Evolutionary conservation across 805 yeast species (phyloP).

Genomic region (Teunomyces atbi): DNA sequence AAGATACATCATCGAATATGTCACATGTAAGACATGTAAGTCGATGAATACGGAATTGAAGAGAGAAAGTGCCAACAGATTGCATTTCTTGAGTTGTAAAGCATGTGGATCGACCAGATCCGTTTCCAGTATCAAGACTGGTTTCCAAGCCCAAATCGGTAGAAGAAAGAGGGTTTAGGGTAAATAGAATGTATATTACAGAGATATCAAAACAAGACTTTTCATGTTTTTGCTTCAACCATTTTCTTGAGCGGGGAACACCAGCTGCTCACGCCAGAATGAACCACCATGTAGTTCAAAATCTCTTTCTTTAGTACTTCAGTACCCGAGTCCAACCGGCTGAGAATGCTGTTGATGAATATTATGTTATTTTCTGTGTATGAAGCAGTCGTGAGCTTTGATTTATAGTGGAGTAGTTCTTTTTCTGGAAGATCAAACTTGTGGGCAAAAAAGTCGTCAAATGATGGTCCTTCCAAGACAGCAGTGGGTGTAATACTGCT

Average conservation of each 20-base stretch:
- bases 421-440: slow-evolving; percentile 29
- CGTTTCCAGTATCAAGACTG: slow-evolving; percentile 95
- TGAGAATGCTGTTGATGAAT: slow-evolving; percentile 15
- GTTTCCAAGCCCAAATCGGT: slow-evolving; percentile 98
- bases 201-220: slow-evolving; percentile 10
- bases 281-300: slow-evolving; percentile 55
- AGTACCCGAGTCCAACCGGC: neutral
- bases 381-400: slow-evolving; percentile 28
- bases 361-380: slow-evolving; percentile 2
- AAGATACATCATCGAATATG: slow-evolving; percentile 95
- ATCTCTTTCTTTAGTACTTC: slow-evolving; percentile 28
- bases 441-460: slow-evolving; percentile 4
- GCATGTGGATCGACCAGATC: slow-evolving; percentile 98
- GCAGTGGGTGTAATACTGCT: neutral
- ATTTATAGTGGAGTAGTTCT: slow-evolving; percentile 44
- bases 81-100: slow-evolving; percentile 96
- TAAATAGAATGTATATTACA: slow-evolving; percentile 9
- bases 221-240: slow-evolving; percentile 10
- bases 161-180: slow-evolving; percentile 66
- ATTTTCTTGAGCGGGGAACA: slow-evolving; percentile 64
- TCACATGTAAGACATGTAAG: slow-evolving; percentile 98
- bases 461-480: slow-evolving; percentile 3
- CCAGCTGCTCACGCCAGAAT: slow-evolving; percentile 62
- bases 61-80: slow-evolving; percentile 94
- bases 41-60: slow-evolving; percentile 93